phyloP scores from a whole-genome alignment of 2,329 filamentous ascomycete species.

The Epichloe hybrida region DNA sequence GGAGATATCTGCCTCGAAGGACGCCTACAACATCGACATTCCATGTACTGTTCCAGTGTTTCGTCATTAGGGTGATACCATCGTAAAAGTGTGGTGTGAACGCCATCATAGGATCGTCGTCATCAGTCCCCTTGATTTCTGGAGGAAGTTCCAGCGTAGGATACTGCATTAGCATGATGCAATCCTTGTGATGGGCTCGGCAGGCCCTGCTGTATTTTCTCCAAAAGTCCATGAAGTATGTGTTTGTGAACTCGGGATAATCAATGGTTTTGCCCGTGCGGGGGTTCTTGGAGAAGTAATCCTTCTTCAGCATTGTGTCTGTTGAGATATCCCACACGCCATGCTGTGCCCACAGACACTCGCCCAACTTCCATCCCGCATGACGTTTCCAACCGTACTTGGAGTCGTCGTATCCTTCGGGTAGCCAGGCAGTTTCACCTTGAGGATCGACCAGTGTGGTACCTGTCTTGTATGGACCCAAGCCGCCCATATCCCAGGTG shows the following conservation, averaged over 20 bases:
- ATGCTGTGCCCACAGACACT: slow-evolving; percentile 94
- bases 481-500: slow-evolving; percentile 83
- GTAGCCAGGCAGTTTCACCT: slow-evolving; percentile 74
- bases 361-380: slow-evolving; percentile 78
- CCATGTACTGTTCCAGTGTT: slow-evolving; percentile 97
- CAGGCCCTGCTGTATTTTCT: slow-evolving; percentile 63
- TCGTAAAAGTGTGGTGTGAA: slow-evolving; percentile 97
- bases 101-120: slow-evolving; percentile 81
- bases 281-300: slow-evolving; percentile 78
- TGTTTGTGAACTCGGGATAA: slow-evolving; percentile 79
- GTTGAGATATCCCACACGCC: slow-evolving; percentile 80
- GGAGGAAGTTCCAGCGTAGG: slow-evolving; percentile 88
- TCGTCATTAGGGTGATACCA: slow-evolving; percentile 89
- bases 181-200: slow-evolving; percentile 60
- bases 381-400: slow-evolving; percentile 86
- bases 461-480: slow-evolving; percentile 86
- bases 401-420: slow-evolving; percentile 68
- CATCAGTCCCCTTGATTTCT: slow-evolving; percentile 67
- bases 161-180: slow-evolving; percentile 82
- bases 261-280: slow-evolving; percentile 59
- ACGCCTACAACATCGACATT: slow-evolving; percentile 94
- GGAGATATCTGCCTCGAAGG: slow-evolving; percentile 74
- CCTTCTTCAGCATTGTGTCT: slow-evolving; percentile 65
- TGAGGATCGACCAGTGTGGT: slow-evolving; percentile 73
- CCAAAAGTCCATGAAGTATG: slow-evolving; percentile 81